Conservation (phyloP, 2,329 filamentous ascomycete genomes). For the Lasiodiplodia sp. region DNA sequence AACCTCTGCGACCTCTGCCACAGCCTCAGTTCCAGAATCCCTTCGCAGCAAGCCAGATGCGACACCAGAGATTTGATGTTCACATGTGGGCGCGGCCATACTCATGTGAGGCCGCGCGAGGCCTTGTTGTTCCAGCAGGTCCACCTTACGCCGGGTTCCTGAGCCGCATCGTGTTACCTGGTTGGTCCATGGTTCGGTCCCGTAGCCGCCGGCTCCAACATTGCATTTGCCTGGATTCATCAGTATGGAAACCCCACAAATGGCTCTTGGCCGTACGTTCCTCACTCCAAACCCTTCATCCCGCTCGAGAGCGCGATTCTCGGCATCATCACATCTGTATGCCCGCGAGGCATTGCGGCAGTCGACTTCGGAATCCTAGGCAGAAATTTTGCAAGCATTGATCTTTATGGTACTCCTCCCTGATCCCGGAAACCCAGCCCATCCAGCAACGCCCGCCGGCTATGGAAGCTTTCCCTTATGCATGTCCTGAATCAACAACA, state of each 20-base stretch:
- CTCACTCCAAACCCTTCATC: slow-evolving; percentile 8
- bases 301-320: slow-evolving; percentile 15
- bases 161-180: slow-evolving; percentile 23
- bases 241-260: background rate
- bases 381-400: slow-evolving; percentile 29
- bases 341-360: slow-evolving; percentile 21
- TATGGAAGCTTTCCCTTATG: slow-evolving; percentile 30
- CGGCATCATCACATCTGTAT: slow-evolving; percentile 25
- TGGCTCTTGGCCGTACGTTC: background rate
- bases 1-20: background rate
- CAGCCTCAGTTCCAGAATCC: background rate
- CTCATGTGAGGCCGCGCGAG: slow-evolving; percentile 16
- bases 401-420: slow-evolving; percentile 29
- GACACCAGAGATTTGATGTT: background rate
- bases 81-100: background rate
- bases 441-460: slow-evolving; percentile 29
- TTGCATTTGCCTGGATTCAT: background rate
- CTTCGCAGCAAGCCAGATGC: background rate
- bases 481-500: slow-evolving; percentile 21
- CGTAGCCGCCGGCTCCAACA: background rate
- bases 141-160: slow-evolving; percentile 1
- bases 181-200: slow-evolving; percentile 15
- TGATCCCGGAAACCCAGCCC: slow-evolving; percentile 27
- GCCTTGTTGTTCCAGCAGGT: slow-evolving; percentile 19
- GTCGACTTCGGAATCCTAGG: slow-evolving; percentile 25